Evolutionary conservation across 2,329 filamentous ascomycete species (phyloP).

Genomic region (Aspergillus sclerotialis): DNA sequence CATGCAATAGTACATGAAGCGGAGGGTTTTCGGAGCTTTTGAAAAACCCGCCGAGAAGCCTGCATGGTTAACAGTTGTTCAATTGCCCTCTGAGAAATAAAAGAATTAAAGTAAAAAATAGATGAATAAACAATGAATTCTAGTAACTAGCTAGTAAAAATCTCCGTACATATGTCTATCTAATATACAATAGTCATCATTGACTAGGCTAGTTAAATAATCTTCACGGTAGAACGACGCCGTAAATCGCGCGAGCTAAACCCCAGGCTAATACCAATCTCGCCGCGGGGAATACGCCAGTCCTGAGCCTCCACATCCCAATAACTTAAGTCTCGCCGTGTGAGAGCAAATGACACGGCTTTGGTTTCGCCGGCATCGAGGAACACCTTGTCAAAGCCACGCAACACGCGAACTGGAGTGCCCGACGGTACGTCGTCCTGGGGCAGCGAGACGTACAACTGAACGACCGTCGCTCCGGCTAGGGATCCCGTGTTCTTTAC

Average conservation of each 20-base stretch:
- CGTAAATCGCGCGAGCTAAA: background rate
- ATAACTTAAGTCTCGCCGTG: conserved; percentile 27
- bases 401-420: conserved; percentile 33
- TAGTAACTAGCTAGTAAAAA: too few species aligned
- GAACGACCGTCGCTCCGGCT: conserved; percentile 45
- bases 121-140: too few species aligned
- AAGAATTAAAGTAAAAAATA: too few species aligned
- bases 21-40: too few species aligned
- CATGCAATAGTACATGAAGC: too few species aligned
- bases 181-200: too few species aligned
- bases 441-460: conserved; percentile 49
- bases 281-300: conserved; percentile 23
- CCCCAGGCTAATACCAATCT: background rate
- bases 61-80: too few species aligned
- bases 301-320: conserved; percentile 29
- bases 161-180: too few species aligned
- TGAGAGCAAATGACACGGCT: conserved; percentile 41
- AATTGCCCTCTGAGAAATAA: too few species aligned
- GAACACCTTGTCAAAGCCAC: conserved; percentile 47
- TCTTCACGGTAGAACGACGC: too few species aligned
- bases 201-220: too few species aligned
- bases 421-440: conserved; percentile 11
- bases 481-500: conserved; percentile 47
- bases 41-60: too few species aligned
- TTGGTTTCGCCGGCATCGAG: conserved; percentile 37